Percentiles rank a stretch among this genome's conserved stretches.
These are phyloP conservation scores for Elsinoe ampelina DNA, from an alignment of 2,329 filamentous ascomycete genomes.

Conservation along the genomic window DNA sequence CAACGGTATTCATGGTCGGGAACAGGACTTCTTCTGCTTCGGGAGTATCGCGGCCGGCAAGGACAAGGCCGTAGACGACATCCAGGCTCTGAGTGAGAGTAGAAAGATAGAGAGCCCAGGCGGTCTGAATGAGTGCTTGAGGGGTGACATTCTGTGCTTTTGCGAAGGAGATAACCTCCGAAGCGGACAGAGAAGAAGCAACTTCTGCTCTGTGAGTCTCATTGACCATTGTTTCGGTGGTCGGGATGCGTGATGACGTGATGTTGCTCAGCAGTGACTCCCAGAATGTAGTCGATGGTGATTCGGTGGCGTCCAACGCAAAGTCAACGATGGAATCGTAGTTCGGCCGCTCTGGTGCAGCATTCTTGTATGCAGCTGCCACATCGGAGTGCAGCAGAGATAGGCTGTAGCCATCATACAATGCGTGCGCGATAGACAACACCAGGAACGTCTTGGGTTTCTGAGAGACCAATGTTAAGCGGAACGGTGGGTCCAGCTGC, in stretches of 20 bases:
- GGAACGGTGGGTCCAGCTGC: slow-evolving; percentile 17
- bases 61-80: slow-evolving; percentile 69
- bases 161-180: slow-evolving; percentile 51
- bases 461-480: slow-evolving; percentile 32
- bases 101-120: slow-evolving; percentile 65
- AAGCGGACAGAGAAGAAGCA: slow-evolving; percentile 34
- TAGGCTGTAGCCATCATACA: slow-evolving; percentile 86
- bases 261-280: slow-evolving; percentile 52
- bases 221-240: background rate
- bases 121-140: slow-evolving; percentile 66
- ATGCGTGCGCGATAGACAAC: slow-evolving; percentile 71
- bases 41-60: slow-evolving; percentile 74
- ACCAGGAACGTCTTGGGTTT: slow-evolving; percentile 35
- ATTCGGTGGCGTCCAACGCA: slow-evolving; percentile 40
- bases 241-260: slow-evolving; percentile 33
- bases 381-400: slow-evolving; percentile 64
- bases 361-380: slow-evolving; percentile 49
- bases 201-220: slow-evolving; percentile 38
- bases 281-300: slow-evolving; percentile 58
- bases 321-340: slow-evolving; percentile 48
- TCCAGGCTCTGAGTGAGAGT: slow-evolving; percentile 56
- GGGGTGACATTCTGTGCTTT: slow-evolving; percentile 58
- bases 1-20: slow-evolving; percentile 86
- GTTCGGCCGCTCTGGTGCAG: slow-evolving; percentile 34
- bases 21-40: slow-evolving; percentile 62